Percentiles rank a stretch among this genome's conserved stretches.
These are phyloP conservation scores for Alternaria solani DNA, from an alignment of 2,329 filamentous ascomycete species.

Conservation along the genomic window DNA sequence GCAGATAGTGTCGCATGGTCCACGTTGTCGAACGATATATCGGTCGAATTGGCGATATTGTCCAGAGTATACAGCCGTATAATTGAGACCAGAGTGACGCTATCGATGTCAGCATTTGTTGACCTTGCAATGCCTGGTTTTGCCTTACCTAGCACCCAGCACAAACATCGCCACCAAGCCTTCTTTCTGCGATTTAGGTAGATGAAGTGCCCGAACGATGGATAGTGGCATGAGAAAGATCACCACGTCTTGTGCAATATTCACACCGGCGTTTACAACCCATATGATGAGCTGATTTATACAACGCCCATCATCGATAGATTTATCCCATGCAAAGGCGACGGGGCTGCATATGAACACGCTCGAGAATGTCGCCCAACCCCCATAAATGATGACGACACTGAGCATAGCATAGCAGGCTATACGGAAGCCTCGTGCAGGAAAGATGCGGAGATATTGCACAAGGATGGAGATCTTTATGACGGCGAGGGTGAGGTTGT, in stretches of 20 bases:
- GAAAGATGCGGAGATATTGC: conserved; percentile 46
- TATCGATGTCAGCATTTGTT: conserved; percentile 21
- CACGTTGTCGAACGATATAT: conserved; percentile 45
- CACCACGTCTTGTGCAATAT: conserved; percentile 44
- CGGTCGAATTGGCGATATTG: conserved; percentile 35
- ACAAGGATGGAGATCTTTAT: conserved; percentile 46
- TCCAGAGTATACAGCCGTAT: conserved; percentile 44
- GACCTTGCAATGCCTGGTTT: neutral
- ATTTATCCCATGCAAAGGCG: conserved; percentile 44
- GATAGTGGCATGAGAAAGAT: conserved; percentile 45
- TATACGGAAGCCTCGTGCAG: conserved; percentile 36
- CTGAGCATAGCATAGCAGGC: conserved; percentile 39
- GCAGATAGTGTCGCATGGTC: conserved; percentile 43
- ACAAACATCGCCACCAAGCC: conserved; percentile 49
- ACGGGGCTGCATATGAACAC: conserved; percentile 47
- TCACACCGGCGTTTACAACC: conserved; percentile 43
- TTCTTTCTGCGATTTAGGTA: conserved; percentile 47
- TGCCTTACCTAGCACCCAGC: conserved; percentile 49
- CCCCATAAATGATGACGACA: conserved; percentile 34
- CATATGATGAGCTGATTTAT: conserved; percentile 42
- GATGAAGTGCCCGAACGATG: conserved; percentile 41
- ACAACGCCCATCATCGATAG: conserved; percentile 36
- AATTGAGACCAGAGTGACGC: conserved; percentile 46
- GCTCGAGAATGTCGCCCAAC: conserved; percentile 44
- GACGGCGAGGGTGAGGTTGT: conserved; percentile 41